phyloP scores from a whole-genome alignment of 179 eudicot species.

The Beta lomatogona region DNA sequence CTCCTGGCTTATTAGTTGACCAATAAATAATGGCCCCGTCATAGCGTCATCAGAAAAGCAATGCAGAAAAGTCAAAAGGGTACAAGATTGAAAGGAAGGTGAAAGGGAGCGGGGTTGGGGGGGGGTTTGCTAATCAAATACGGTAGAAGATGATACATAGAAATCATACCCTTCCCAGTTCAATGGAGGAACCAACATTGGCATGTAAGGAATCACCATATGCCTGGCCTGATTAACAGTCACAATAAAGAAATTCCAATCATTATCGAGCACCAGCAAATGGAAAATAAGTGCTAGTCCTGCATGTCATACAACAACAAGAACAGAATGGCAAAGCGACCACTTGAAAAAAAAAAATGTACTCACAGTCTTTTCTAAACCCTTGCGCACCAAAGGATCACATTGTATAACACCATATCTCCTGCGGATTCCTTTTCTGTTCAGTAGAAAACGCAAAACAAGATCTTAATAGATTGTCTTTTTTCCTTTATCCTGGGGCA shows the following conservation, averaged over 20 bases:
- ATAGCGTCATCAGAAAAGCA: neutral
- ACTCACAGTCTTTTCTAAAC: slow-evolving; percentile 89
- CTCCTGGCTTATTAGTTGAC: neutral
- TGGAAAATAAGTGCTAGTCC: neutral
- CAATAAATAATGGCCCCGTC: no score
- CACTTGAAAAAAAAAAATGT: slow-evolving; percentile 6
- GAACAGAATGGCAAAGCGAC: neutral
- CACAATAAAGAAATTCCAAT: slow-evolving; percentile 9
- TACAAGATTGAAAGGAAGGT: neutral
- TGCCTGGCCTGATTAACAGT: slow-evolving; percentile 74
- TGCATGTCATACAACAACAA: neutral
- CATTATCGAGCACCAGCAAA: neutral
- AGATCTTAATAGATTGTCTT: neutral
- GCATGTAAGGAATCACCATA: slow-evolving; percentile 98
- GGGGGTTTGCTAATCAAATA: slow-evolving; percentile 5
- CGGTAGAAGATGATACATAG: neutral
- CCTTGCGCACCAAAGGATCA: slow-evolving; percentile 81
- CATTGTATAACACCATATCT: slow-evolving; percentile 87
- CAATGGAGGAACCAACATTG: slow-evolving; percentile 94
- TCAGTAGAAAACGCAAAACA: slow-evolving; percentile 12
- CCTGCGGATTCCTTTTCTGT: slow-evolving; percentile 54
- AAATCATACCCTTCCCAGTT: slow-evolving; percentile 84
- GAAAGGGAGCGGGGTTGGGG: neutral
- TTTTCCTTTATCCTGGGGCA: slow-evolving; percentile 25
- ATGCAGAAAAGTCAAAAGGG: neutral